These are phyloP conservation scores for Fusarium palustre DNA, from an alignment of 2,329 filamentous ascomycete species.

Conservation along the genomic window DNA sequence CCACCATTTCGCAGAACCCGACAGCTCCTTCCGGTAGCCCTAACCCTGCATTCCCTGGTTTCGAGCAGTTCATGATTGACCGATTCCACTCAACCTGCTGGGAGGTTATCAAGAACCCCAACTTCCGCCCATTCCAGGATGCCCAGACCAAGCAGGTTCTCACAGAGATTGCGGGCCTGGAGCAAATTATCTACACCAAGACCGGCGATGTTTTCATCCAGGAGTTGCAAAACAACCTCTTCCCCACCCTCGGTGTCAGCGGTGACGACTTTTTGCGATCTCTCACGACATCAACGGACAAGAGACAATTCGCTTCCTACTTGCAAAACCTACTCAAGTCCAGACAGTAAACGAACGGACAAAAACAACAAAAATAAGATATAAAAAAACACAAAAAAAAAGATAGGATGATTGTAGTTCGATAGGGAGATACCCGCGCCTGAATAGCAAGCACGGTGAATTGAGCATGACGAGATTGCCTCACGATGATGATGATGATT, in stretches of 20 bases:
- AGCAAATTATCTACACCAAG: conserved; percentile 91
- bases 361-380: conserved; percentile 7
- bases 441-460: conserved; percentile 18
- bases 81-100: conserved; percentile 91
- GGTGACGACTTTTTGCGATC: conserved; percentile 69
- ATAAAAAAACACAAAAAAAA: not conserved
- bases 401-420: conserved; percentile 2
- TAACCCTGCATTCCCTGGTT: conserved; percentile 79
- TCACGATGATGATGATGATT: conserved; percentile 32
- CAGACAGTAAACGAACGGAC: conserved; percentile 47
- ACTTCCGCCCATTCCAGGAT: conserved; percentile 83
- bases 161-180: conserved; percentile 85
- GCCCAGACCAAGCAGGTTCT: conserved; percentile 90
- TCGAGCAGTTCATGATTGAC: conserved; percentile 90
- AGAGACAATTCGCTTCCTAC: conserved; percentile 73
- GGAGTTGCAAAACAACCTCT: conserved; percentile 72
- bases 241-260: conserved; percentile 73
- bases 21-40: conserved; percentile 63
- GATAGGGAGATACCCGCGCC: conserved; percentile 2
- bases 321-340: conserved; percentile 68
- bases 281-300: conserved; percentile 69
- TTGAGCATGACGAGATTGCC: conserved; percentile 5
- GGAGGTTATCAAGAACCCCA: conserved; percentile 83
- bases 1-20: conserved; percentile 66
- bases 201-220: conserved; percentile 84